Base-by-base conservation (phyloP, 768 basidiomycete species). In the Coprinellus micaceus region DNA sequence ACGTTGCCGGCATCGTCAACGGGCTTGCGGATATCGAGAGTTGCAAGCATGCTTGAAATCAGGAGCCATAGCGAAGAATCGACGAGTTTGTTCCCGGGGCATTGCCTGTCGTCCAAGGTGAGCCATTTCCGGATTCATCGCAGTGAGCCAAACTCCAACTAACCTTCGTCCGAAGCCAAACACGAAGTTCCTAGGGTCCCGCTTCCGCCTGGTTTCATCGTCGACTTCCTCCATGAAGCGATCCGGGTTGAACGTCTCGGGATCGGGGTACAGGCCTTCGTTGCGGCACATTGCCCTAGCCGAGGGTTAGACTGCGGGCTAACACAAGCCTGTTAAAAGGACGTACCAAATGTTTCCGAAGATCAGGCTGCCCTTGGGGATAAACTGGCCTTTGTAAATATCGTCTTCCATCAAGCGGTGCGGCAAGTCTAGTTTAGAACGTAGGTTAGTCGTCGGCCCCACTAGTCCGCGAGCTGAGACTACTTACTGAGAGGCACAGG, bases 391-490 rank as follows among this genome's bases (percentile, higher is more conserved):
- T 45, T 67, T 67, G 64, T 87, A 88, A 37, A 83, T 67, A 62
- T 89, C 85, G 60, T 88, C 82, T 64, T 86, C 80, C 73, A 77
- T 84, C 62, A 85, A 60, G 45, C 84, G 75, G 57, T 88, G 86
- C 0, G 86, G 86, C 39, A 88, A 75, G 54, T 76, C 86, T 86
- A 40, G 52, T 24, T 21, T 25, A 43, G 53, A 15, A 6, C 47
- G 52, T 50, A 60, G 43, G 36, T 53, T 30, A 37, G 47, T 13
- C 37, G 29, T 17, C 43, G 48, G 22, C 37, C 17, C 19, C 13
- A 21, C 52, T 33, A 46, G 15, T 9, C 17, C 19, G 6, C 12
- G 28, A 22, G 24, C 26, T 46, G 44, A 22, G 33, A 21, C 58
- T 44, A 51, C 80, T 58, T 63, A 82, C 85, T 78, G 13, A 86